phyloP scores from a whole-genome alignment of 1,284 basidiomycete species.

The Apiotrichum domesticum region DNA sequence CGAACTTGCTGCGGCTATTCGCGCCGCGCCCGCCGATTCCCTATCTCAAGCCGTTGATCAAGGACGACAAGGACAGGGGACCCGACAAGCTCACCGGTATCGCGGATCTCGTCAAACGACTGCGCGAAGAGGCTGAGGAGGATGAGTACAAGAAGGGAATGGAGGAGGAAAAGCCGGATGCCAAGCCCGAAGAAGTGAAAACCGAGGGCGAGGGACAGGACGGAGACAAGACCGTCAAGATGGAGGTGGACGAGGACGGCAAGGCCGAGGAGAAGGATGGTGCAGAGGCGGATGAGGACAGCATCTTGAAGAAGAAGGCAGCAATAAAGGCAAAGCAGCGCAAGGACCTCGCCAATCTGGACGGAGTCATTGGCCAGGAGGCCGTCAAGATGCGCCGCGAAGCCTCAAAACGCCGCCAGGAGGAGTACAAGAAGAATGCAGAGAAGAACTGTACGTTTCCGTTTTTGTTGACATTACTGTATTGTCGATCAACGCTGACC shows the following conservation, averaged over 20 bases:
- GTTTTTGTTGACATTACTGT: no score
- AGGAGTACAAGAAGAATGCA: constrained; percentile 69
- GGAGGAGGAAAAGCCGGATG: constrained; percentile 29
- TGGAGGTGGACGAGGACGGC: constrained; percentile 53
- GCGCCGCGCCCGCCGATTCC: constrained; percentile 81
- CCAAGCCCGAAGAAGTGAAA: constrained; percentile 57
- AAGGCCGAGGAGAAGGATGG: not conserved
- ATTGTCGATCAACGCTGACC: not conserved
- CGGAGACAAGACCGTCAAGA: constrained; percentile 44
- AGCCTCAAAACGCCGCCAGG: constrained; percentile 69
- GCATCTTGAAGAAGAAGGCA: constrained; percentile 44
- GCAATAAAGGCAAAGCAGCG: constrained; percentile 64
- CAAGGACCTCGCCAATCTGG: constrained; percentile 47
- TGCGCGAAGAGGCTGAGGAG: constrained; percentile 69
- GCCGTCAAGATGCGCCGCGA: constrained; percentile 66
- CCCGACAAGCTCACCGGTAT: constrained; percentile 68
- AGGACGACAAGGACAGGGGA: constrained; percentile 67
- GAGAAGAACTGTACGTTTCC: constrained; percentile 65
- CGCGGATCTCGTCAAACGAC: constrained; percentile 60
- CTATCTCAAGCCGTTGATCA: constrained; percentile 74
- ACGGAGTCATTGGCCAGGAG: constrained; percentile 48
- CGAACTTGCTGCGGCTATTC: constrained; percentile 90
- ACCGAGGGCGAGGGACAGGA: constrained; percentile 57
- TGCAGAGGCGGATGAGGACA: no score
- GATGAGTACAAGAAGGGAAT: constrained; percentile 43